phyloP scores from a whole-genome alignment of 495 filamentous ascomycete species.

The Aspergillus baeticus region DNA sequence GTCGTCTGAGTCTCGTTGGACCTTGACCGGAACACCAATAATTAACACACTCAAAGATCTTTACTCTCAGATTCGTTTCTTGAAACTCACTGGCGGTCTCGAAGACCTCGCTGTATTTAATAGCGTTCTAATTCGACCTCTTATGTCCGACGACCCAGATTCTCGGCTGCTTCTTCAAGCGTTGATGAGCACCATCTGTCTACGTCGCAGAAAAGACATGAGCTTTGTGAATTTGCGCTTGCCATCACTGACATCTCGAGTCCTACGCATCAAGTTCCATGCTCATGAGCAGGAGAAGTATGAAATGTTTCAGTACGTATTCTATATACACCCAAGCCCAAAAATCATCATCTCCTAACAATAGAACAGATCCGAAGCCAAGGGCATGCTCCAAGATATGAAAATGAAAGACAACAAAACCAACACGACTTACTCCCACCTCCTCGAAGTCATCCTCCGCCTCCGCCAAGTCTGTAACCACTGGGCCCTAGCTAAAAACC shows the following conservation, averaged over 20 bases:
- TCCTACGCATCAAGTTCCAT: conserved; percentile 76
- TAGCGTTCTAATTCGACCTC: conserved; percentile 66
- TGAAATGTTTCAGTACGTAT: conserved; percentile 62
- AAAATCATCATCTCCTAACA: conserved; percentile 16
- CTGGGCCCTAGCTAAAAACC: conserved; percentile 75
- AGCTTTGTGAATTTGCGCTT: conserved; percentile 80
- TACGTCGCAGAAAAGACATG: conserved; percentile 88
- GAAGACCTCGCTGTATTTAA: conserved; percentile 76
- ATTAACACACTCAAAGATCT: conserved; percentile 79
- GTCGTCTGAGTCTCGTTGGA: conserved; percentile 74
- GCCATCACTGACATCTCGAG: conserved; percentile 73
- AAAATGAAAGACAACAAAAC: conserved; percentile 45
- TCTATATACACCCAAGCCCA: not conserved
- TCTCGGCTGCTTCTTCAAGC: conserved; percentile 68
- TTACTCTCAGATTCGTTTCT: conserved; percentile 76
- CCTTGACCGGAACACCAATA: conserved; percentile 78
- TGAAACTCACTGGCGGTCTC: conserved; percentile 75
- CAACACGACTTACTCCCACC: conserved; percentile 55
- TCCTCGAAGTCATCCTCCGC: conserved; percentile 81
- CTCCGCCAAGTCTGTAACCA: conserved; percentile 88
- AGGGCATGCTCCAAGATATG: conserved; percentile 65
- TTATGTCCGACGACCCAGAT: conserved; percentile 56
- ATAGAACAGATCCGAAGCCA: conserved; percentile 60
- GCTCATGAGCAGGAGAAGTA: conserved; percentile 79
- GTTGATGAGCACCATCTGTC: conserved; percentile 78